Evolutionary conservation across 495 filamentous ascomycete species (phyloP).

Genomic region (Friedmanniomyces simplex): DNA sequence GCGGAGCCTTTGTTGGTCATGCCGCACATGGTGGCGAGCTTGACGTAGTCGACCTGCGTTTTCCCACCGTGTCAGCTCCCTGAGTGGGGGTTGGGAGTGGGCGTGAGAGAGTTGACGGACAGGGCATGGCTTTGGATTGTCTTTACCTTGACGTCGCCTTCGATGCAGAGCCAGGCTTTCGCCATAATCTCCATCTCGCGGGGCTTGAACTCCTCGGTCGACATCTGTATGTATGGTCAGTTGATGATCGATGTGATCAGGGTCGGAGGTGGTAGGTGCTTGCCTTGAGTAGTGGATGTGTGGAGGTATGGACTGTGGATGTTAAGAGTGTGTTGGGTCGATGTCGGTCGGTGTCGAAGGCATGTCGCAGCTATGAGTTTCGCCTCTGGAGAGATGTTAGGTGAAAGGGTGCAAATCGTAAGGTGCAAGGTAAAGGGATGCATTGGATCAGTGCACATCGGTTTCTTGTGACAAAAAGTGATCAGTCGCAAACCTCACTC

Average conservation of each 20-base stretch:
- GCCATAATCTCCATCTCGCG: constrained; percentile 15
- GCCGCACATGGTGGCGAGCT: constrained; percentile 21
- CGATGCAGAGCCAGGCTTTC: constrained; percentile 11
- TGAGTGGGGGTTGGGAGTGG: neutral
- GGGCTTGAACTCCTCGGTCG: constrained; percentile 6
- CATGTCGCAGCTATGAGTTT: neutral
- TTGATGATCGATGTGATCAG: neutral
- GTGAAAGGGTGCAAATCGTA: neutral
- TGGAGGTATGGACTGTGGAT: neutral
- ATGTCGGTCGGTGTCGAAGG: neutral
- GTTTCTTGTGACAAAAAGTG: neutral
- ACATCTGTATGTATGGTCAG: neutral
- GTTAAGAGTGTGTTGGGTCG: constrained; percentile 1
- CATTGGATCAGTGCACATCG: neutral
- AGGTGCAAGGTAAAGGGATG: neutral
- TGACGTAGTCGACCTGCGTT: constrained; percentile 26
- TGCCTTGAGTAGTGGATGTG: neutral
- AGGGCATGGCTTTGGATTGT: neutral
- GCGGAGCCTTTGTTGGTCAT: constrained; percentile 38
- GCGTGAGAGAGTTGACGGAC: too few species aligned
- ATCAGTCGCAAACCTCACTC: neutral
- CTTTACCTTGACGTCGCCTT: constrained; percentile 4
- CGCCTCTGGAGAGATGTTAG: neutral
- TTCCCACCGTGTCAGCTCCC: neutral
- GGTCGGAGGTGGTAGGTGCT: neutral